Evolutionary conservation across 495 filamentous ascomycete genomes (phyloP).

Genomic region (Lindgomyces ingoldianus): DNA sequence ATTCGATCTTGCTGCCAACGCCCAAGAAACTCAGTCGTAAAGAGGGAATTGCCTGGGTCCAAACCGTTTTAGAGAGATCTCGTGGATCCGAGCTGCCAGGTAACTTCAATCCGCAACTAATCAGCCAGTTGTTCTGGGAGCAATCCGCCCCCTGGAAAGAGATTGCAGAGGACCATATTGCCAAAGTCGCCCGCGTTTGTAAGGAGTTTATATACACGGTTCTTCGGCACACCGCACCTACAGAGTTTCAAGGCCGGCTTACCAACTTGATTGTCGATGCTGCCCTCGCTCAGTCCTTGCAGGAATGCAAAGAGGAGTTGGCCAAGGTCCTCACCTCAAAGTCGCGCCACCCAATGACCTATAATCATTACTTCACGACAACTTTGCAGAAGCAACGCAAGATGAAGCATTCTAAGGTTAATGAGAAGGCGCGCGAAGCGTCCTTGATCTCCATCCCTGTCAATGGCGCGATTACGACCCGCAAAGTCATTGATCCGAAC

Average conservation of each 20-base stretch:
- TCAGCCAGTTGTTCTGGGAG: slow-evolving; percentile 39
- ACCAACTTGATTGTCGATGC: slow-evolving; percentile 18
- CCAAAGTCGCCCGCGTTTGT: slow-evolving; percentile 33
- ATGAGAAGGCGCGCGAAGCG: slow-evolving; percentile 8
- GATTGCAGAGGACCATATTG: slow-evolving; percentile 33
- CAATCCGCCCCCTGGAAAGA: slow-evolving; percentile 30
- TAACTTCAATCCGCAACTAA: slow-evolving; percentile 36
- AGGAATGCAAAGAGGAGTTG: slow-evolving; percentile 24
- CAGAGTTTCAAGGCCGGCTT: slow-evolving; percentile 28
- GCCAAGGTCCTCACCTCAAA: slow-evolving; percentile 34
- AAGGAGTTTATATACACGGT: slow-evolving; percentile 26
- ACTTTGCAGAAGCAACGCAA: slow-evolving; percentile 31
- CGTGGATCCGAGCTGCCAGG: slow-evolving; percentile 36
- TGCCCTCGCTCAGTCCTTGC: not conserved
- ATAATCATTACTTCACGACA: slow-evolving; percentile 41
- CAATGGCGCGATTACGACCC: not conserved
- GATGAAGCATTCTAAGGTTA: slow-evolving; percentile 10
- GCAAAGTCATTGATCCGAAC: not conserved
- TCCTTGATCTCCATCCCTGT: not conserved
- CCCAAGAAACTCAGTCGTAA: slow-evolving; percentile 16
- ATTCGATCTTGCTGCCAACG: not conserved
- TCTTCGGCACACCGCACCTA: slow-evolving; percentile 19
- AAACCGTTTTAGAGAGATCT: slow-evolving; percentile 18
- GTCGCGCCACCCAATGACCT: slow-evolving; percentile 34
- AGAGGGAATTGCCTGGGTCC: slow-evolving; percentile 32